A percentile compares a stretch with the other conserved stretches of the same genome.
Evolutionary conservation across 768 basidiomycete genomes (phyloP).

Genomic region (Amanita fuliginea): DNA sequence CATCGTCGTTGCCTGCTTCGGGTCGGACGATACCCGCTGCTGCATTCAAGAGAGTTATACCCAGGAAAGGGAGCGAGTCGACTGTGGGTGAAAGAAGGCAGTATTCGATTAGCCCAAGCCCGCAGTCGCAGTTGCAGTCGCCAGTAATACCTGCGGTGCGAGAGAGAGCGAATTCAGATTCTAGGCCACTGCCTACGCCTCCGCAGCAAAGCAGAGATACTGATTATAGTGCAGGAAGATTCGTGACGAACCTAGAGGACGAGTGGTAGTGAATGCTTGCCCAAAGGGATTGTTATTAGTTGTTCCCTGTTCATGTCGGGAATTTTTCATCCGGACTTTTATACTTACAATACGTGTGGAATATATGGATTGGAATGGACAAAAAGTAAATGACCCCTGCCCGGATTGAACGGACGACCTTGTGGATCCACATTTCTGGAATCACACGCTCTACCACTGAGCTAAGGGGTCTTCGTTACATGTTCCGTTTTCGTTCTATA

Average conservation of each 20-base stretch:
- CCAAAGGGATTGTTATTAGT: too few relatives aligned
- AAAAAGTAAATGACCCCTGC: constrained; percentile 17
- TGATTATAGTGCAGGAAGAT: constrained; percentile 13
- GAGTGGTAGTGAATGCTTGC: not conserved
- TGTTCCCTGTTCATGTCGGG: not conserved
- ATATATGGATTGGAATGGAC: too few relatives aligned
- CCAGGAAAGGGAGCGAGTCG: constrained; percentile 3
- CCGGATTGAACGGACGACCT: constrained; percentile 33
- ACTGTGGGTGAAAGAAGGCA: not conserved
- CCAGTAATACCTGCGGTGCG: not conserved
- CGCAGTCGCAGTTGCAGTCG: not conserved
- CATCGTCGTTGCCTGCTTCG: constrained; percentile 17
- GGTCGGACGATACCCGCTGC: constrained; percentile 64
- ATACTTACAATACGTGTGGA: too few relatives aligned
- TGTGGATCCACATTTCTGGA: constrained; percentile 20
- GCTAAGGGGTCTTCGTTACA: constrained; percentile 12
- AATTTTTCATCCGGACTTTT: not conserved
- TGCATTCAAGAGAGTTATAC: constrained; percentile 52
- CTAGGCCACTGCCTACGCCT: constrained; percentile 2
- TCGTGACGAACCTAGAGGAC: constrained; percentile 34
- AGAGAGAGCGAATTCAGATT: constrained; percentile 3
- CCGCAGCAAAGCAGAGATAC: not conserved
- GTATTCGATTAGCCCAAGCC: not conserved
- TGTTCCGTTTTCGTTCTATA: too few relatives aligned
- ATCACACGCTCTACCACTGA: constrained; percentile 7